Percentiles rank a stretch among this genome's conserved stretches.
Evolutionary conservation across 1,284 basidiomycete genomes (phyloP).

Genomic region (Ceratobasidium sp.): DNA sequence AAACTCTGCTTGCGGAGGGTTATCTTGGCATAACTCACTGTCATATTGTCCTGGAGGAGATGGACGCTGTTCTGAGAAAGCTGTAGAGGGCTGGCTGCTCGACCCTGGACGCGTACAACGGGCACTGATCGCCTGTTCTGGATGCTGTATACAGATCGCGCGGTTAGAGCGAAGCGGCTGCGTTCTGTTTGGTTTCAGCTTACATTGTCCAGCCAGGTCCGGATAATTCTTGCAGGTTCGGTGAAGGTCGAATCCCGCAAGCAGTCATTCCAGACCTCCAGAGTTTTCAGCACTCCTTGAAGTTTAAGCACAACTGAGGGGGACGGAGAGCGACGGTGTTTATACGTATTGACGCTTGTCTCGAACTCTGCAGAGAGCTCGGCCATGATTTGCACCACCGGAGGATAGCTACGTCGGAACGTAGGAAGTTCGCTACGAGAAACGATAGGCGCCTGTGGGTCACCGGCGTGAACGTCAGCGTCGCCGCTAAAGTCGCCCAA

Average conservation of each 20-base stretch:
- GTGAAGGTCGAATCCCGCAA: constrained; percentile 22
- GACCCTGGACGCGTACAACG: not conserved
- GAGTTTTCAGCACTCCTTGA: constrained; percentile 18
- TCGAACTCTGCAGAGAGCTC: constrained; percentile 14
- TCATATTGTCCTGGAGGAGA: constrained; percentile 23
- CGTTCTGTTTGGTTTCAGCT: not conserved
- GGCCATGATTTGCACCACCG: not conserved
- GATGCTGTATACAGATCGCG: constrained; percentile 27
- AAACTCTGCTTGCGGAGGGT: no score
- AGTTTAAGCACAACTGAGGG: constrained; percentile 31
- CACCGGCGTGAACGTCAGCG: constrained; percentile 6
- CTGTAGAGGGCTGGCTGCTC: constrained; percentile 11
- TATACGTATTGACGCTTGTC: constrained; percentile 38
- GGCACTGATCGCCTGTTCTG: not conserved
- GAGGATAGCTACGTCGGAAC: not conserved
- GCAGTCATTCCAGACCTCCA: constrained; percentile 23
- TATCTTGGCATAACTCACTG: not conserved
- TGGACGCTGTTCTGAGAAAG: not conserved
- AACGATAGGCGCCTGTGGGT: constrained; percentile 31
- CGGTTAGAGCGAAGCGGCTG: not conserved
- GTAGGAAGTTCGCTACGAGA: not conserved
- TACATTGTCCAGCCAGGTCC: constrained; percentile 22
- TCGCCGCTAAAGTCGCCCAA: constrained; percentile 30
- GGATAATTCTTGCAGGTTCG: constrained; percentile 2
- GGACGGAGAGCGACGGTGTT: constrained; percentile 37